These are phyloP conservation scores for Pterocarpus santalinus DNA, from an alignment of 306 rosid species.

Conservation along the genomic window DNA sequence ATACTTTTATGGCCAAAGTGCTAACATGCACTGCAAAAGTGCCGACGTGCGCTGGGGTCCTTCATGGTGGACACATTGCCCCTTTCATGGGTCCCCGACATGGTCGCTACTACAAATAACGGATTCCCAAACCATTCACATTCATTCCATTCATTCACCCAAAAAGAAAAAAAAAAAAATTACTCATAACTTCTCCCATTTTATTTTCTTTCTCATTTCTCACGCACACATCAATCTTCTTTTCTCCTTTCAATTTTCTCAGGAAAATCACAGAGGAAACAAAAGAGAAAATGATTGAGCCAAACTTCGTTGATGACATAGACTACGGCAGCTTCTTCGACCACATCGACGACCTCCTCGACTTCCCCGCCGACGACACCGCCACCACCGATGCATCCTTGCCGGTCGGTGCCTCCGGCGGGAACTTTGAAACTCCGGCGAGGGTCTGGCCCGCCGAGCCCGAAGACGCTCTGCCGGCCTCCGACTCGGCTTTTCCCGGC, in stretches of 20 bases:
- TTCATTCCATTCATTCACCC: background rate
- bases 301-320: slow-evolving; percentile 66
- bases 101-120: slow-evolving; percentile 28
- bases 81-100: slow-evolving; percentile 29
- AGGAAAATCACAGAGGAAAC: slow-evolving; percentile 10
- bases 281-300: slow-evolving; percentile 41
- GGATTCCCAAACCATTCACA: slow-evolving; percentile 19
- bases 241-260: slow-evolving; percentile 28
- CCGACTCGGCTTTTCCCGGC: slow-evolving; percentile 58
- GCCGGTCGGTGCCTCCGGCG: background rate
- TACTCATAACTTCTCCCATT: background rate
- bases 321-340: slow-evolving; percentile 88
- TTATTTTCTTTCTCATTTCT: background rate
- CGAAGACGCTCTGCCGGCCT: slow-evolving; percentile 40
- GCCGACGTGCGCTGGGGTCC: slow-evolving; percentile 47
- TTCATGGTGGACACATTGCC: slow-evolving; percentile 12
- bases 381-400: background rate
- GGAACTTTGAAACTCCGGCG: slow-evolving; percentile 38
- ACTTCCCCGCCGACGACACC: slow-evolving; percentile 64
- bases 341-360: slow-evolving; percentile 85
- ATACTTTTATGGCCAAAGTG: too few species aligned
- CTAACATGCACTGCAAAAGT: too few species aligned
- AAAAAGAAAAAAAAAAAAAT: background rate
- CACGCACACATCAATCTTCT: background rate
- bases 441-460: slow-evolving; percentile 58